Percentiles rank a stretch among this genome's conserved stretches.
phyloP scores from a whole-genome alignment of 306 rosid genomes.

The Leucaena leucocephala region DNA sequence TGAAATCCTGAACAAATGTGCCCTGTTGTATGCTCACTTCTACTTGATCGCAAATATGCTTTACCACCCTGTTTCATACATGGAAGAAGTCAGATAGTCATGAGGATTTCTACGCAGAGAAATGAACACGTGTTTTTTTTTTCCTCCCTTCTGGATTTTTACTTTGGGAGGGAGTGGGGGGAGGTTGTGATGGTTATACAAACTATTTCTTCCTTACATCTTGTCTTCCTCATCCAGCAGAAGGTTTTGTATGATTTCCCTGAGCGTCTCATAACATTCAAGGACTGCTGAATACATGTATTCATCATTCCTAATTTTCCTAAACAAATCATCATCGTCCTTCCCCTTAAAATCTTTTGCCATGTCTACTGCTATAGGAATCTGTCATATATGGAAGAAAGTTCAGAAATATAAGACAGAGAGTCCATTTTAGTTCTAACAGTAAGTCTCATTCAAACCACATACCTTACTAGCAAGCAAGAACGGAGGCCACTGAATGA shows the following conservation, averaged over 20 bases:
- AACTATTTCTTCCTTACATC: slow-evolving; percentile 47
- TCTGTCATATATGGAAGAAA: slow-evolving; percentile 48
- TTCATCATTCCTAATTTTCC: slow-evolving; percentile 53
- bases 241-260: slow-evolving; percentile 50
- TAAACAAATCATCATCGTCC: slow-evolving; percentile 61
- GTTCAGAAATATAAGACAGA: background rate
- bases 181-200: background rate
- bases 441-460: slow-evolving; percentile 24
- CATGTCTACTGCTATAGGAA: slow-evolving; percentile 80
- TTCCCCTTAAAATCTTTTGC: slow-evolving; percentile 70
- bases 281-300: slow-evolving; percentile 69
- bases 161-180: background rate
- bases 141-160: background rate
- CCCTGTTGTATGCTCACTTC: slow-evolving; percentile 26
- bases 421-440: slow-evolving; percentile 1
- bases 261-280: slow-evolving; percentile 70
- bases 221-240: slow-evolving; percentile 50
- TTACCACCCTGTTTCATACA: slow-evolving; percentile 48
- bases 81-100: slow-evolving; percentile 18
- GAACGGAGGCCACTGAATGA: slow-evolving; percentile 84
- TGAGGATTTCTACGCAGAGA: slow-evolving; percentile 1
- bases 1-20: slow-evolving; percentile 46
- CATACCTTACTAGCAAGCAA: slow-evolving; percentile 81
- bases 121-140: background rate
- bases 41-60: slow-evolving; percentile 44